Evolutionary conservation across 768 basidiomycete species (phyloP), one percentile per base, ranked within the genome.

Genomic region (Flagelloscypha sp.): DNA sequence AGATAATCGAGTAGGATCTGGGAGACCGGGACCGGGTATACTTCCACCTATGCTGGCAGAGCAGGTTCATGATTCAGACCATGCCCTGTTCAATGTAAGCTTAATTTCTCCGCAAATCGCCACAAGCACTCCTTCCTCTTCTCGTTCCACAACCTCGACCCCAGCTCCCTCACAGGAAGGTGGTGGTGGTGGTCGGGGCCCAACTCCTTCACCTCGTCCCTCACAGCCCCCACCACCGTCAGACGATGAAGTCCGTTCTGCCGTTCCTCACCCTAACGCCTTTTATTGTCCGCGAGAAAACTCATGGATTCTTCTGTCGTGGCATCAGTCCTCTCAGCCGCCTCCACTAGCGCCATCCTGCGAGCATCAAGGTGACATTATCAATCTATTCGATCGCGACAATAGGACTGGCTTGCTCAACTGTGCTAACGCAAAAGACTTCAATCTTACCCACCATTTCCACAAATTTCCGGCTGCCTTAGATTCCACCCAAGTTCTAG

Each of bases 271-370:
- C 51, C 79, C 86, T 4, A 74, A 84, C 45, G 84, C 83, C 10
- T 84, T 84, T 52, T 90, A 83, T 50, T 89, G 85, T 49, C 72
- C 76, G 16, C 78, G 75, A 51, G 82, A 88, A 38, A 84, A 88
- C 45, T 79, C 80, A 5, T 90, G 86, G 86, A 72, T 86, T 22
- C 68, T 89, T 24, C 62, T 88, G 11, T 65, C 62, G 24, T 84
- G 81, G 79, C 76, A 74, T 43, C 70, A 71, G 10, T 78, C 81
- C 9, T 62, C 66, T 13, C 64, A 77, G 24, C 50, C 71, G 7
- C 83, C 81, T 3, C 75, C 78, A 5, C 63, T 85, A 15, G 68
- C 76, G 12, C 58, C 56, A 27, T 74, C 74, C 4, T 83, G 76
- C 44, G 52, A 61, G 16, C 52, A 52, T n/a, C n/a, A n/a, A n/a